Evolutionary conservation across 345 rosid genomes (phyloP), one percentile per base, ranked within the genome.

Genomic region (Chamaenerion angustifolium): DNA sequence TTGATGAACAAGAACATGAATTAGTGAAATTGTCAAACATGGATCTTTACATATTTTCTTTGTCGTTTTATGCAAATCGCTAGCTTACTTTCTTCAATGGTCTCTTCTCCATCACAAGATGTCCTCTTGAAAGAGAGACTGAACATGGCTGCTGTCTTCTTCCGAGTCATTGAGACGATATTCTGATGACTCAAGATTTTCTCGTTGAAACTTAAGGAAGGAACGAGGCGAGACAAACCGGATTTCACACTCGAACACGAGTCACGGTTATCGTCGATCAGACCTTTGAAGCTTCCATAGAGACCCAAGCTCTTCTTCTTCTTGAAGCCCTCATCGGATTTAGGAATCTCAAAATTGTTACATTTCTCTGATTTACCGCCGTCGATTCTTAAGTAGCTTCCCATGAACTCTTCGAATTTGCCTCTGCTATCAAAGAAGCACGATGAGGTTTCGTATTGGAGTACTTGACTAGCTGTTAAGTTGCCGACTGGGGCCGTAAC

Each of bases 381-480:
- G 64, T 76, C 81, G 56, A 82, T 80, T 67, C 71, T 74, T 58
- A 81, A 54, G 48, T 58, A 76, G 57, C 90, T 87, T 56, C 78
- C 81, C 45, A 48, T 75, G 52, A 73, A 83, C 58, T 79, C 83
- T 79, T 83, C 83, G 46, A 77, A 79, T 42, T 74, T 75, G 57
- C 82, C 61, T 12, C 49, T 65, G 41, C 64, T 75, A 52, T 83
- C 83, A 47, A 71, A 48, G 43, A 75, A 58, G 59, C 78, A 45
- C 42, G 90, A 76, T 41, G 89, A 82, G 55, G 80, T 65, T 65
- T 76, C 85, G 62, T 71, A 76, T 58, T 83, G 88, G 64, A 83
- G 73, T 67, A 83, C 67, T 62, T 87, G 81, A 55, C 85, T 75
- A 43, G 64, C 25, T 21, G 84, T 43, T 6, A 77, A 54, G 57